phyloP scores from a whole-genome alignment of 2,329 filamentous ascomycete genomes.

The Fusarium fujikuroi region DNA sequence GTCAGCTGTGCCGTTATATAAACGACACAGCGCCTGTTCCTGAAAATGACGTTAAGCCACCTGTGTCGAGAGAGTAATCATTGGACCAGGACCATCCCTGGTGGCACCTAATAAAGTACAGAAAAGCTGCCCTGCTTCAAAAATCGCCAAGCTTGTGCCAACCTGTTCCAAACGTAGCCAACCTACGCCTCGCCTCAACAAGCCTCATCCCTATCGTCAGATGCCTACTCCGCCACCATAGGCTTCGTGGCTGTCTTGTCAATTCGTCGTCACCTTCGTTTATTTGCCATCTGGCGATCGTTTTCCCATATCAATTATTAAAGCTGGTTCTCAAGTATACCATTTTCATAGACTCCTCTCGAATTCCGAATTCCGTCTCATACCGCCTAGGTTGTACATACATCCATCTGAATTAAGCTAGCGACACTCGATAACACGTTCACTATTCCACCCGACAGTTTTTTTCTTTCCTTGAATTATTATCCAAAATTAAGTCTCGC shows the following conservation, averaged over 20 bases:
- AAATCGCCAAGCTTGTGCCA: constrained; percentile 30
- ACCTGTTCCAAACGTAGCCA: constrained; percentile 10
- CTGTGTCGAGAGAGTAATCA: constrained; percentile 15
- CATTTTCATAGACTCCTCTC: constrained; percentile 4
- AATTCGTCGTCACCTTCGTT: constrained; percentile 38
- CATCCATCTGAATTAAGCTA: constrained; percentile 8
- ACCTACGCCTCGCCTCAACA: constrained; percentile 40
- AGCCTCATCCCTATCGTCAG: constrained; percentile 45
- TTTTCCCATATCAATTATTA: constrained; percentile 16
- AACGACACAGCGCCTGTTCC: constrained; percentile 7
- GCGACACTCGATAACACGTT: constrained; percentile 33
- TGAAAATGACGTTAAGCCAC: constrained; percentile 21
- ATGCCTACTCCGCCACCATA: constrained; percentile 45
- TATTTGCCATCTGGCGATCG: constrained; percentile 32
- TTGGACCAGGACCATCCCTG: constrained; percentile 38
- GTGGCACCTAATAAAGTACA: constrained; percentile 24
- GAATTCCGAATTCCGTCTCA: neutral
- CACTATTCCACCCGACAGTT: constrained; percentile 20
- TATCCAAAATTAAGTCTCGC: constrained; percentile 1
- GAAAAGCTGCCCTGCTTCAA: constrained; percentile 37
- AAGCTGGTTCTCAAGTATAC: constrained; percentile 8
- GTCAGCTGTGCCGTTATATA: constrained; percentile 8
- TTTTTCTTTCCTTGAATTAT: constrained; percentile 20
- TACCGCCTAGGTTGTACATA: constrained; percentile 3
- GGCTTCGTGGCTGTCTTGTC: constrained; percentile 43